Percentiles rank a stretch among this genome's conserved stretches.
phyloP scores from a whole-genome alignment of 1,284 basidiomycete genomes.

The Ustanciosporium gigantosporum region DNA sequence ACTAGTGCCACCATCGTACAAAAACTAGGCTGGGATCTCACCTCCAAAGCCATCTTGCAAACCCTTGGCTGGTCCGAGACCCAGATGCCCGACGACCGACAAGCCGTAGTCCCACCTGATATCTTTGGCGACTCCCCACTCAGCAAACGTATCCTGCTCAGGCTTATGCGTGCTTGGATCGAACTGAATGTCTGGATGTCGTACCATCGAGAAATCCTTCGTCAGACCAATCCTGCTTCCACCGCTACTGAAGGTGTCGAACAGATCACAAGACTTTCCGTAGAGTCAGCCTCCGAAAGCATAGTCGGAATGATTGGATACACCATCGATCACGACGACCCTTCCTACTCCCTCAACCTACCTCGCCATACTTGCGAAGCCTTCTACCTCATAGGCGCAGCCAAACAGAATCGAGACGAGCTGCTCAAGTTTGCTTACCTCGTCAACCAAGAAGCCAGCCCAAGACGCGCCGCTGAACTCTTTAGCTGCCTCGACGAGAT shows the following conservation, averaged over 20 bases:
- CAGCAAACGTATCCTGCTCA: conserved; percentile 2
- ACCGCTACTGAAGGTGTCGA: conserved; percentile 2
- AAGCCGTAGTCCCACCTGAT: conserved; percentile 10
- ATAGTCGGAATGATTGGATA: conserved; percentile 16
- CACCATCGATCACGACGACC: conserved; percentile 17
- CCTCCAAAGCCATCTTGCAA: conserved; percentile 19
- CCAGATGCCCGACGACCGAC: conserved; percentile 22
- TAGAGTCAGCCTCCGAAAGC: conserved; percentile 6
- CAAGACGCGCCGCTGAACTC: conserved; percentile 6
- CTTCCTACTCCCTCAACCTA: conserved; percentile 4
- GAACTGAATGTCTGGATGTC: conserved; percentile 34
- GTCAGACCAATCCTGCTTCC: conserved; percentile 7
- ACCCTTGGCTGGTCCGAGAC: conserved; percentile 23
- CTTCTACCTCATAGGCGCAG: conserved; percentile 14
- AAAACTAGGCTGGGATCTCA: conserved; percentile 36
- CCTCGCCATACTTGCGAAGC: conserved; percentile 11
- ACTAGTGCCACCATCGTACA: conserved; percentile 15
- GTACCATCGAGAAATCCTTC: conserved; percentile 12
- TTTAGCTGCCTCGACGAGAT: conserved; percentile 23
- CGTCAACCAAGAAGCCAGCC: conserved; percentile 21
- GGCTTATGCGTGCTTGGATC: conserved; percentile 40
- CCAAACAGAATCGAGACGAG: conserved; percentile 21
- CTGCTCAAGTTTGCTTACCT: conserved; percentile 40
- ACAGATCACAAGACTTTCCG: conserved; percentile 4
- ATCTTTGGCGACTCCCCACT: background rate